Base-by-base conservation (phyloP, 2,329 filamentous ascomycete species). In the Pseudocercospora musae region DNA sequence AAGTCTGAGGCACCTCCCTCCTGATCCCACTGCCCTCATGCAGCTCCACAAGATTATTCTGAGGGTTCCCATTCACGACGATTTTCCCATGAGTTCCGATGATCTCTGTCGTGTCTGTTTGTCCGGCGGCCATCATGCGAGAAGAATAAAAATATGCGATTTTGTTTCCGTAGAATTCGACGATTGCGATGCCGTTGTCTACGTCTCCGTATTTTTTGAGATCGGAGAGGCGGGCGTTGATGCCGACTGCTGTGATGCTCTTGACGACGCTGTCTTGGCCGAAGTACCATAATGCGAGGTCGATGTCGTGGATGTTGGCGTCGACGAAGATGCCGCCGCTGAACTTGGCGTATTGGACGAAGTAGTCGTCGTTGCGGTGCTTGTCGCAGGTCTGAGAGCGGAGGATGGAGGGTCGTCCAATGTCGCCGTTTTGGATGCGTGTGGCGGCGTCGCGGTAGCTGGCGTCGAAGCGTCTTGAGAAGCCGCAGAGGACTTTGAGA, bases 251-350 rank as follows among this genome's bases (percentile, higher is more conserved):
- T 0, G 79, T 78, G 8, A 86, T 82, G 53, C 78, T 81, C 74
- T 87, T 87, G 65, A 86, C 79, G 13, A 78, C 73, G 44, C 77
- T 78, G 52, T 83, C 79, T 52, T 82, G 75, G 9, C 84, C 84
- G 70, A 87, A 86, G 77, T 84, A 88, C 85, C 85, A 88, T 1
- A 88, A 77, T 0, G 85, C 80, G 1, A 89, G 80, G 65, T 88
- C 86, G 68, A 90, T 89, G 69, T 90, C 88, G 77, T 90, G 88
- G 70, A 90, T 85, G 57, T 84, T 85, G 77, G 85, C 88, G 78
- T 90, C 88, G 61, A 89, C 87, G 68, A 90, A 90, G 72, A 89
- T 88, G 21, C 87, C 87, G 33, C 88, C 87, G 1, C 79, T 84
- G 75, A 84, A 87, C 68, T 86, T 79, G 11, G 87, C 85, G 74